Evolutionary conservation across 139 green algal species (phyloP).

Genomic region (Parachlorella kessleri): DNA sequence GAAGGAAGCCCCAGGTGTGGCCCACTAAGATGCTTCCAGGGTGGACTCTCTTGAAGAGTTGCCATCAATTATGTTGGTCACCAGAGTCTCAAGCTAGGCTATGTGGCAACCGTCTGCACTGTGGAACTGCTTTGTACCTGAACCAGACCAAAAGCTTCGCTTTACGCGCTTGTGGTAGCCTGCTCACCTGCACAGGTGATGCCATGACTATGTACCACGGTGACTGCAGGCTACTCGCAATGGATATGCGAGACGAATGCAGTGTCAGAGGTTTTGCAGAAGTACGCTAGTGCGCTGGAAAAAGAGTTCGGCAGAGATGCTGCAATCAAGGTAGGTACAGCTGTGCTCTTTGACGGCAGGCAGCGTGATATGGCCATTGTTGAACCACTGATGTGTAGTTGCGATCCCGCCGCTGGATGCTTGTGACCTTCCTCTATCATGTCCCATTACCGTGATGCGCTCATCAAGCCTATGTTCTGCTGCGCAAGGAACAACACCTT

Average conservation of each 20-base stretch:
- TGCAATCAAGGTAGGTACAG: no score
- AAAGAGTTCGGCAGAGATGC: neutral
- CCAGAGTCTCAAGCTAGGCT: no score
- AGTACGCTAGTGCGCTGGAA: neutral
- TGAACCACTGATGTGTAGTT: no score
- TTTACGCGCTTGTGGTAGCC: neutral
- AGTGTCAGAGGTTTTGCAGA: neutral
- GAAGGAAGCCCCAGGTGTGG: neutral
- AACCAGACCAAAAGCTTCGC: neutral
- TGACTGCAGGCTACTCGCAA: neutral
- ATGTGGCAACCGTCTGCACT: no score
- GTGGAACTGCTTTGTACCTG: neutral
- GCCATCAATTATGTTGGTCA: neutral
- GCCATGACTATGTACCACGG: neutral
- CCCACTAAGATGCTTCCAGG: neutral
- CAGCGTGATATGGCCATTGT: no score
- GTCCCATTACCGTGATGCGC: neutral
- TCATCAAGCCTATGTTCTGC: neutral
- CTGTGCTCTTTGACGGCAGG: no score
- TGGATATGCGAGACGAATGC: neutral
- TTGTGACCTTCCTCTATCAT: neutral
- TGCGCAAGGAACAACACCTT: neutral
- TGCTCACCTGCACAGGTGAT: neutral
- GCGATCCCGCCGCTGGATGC: neutral
- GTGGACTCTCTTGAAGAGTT: neutral